Conservation (phyloP, 1,284 basidiomycete species). For the Irpex rosettiformis region DNA sequence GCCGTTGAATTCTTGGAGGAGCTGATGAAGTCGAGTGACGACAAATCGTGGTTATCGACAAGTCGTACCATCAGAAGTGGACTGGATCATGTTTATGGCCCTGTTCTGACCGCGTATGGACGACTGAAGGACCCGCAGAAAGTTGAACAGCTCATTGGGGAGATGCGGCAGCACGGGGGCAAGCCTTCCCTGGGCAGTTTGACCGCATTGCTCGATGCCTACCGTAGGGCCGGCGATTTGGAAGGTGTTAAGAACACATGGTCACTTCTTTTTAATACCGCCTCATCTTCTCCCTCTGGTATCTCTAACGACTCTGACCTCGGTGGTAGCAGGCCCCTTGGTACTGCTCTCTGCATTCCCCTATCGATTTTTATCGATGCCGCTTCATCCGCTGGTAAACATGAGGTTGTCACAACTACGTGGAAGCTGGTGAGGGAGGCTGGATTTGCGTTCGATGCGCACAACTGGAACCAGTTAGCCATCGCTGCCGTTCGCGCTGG, state of each 20-base stretch:
- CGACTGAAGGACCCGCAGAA: constrained; percentile 44
- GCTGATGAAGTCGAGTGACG: constrained; percentile 36
- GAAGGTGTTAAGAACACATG: constrained; percentile 63
- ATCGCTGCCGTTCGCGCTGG: constrained; percentile 78
- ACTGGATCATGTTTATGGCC: constrained; percentile 57
- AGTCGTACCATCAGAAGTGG: constrained; percentile 31
- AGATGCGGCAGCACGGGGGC: constrained; percentile 54
- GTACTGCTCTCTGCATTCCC: constrained; percentile 71
- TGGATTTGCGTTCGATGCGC: constrained; percentile 85
- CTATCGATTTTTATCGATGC: constrained; percentile 85
- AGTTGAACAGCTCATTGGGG: constrained; percentile 56
- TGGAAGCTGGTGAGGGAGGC: constrained; percentile 66
- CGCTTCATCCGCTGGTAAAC: constrained; percentile 62
- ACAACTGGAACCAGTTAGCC: constrained; percentile 91
- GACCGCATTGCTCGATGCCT: constrained; percentile 71
- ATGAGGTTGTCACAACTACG: constrained; percentile 58
- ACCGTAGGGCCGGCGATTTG: constrained; percentile 61
- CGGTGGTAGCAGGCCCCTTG: constrained; percentile 32
- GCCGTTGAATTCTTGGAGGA: constrained; percentile 62
- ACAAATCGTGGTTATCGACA: constrained; percentile 37
- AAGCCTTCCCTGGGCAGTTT: constrained; percentile 59
- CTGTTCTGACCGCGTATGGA: constrained; percentile 62
- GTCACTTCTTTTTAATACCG: constrained; percentile 64
- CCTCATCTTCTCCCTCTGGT: constrained; percentile 25
- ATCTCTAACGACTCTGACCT: no score